These are phyloP conservation scores for Candida michaelii DNA, from an alignment of 805 yeast species.

Conservation along the genomic window DNA sequence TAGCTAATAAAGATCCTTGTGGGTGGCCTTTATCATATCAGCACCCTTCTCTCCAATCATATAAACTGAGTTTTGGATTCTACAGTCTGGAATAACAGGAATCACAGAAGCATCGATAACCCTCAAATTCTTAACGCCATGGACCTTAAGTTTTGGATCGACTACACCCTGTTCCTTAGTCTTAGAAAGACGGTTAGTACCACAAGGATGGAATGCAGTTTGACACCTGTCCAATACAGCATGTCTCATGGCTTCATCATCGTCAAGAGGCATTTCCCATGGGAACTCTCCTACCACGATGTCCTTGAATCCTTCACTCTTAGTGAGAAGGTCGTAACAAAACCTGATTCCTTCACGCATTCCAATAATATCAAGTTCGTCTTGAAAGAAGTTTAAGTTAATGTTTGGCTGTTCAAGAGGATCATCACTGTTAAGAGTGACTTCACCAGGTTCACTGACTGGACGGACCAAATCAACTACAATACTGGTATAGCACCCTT, in stretches of 20 bases:
- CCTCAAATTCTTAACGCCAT: conserved; percentile 26
- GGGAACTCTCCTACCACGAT: conserved; percentile 27
- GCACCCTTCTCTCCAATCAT: conserved; percentile 28
- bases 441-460: conserved; percentile 24
- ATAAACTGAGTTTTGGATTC: conserved; percentile 26
- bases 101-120: conserved; percentile 31
- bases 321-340: conserved; percentile 25
- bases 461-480: conserved; percentile 28
- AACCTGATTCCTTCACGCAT: conserved; percentile 29
- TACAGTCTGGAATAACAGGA: conserved; percentile 29
- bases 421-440: conserved; percentile 22
- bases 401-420: conserved; percentile 24
- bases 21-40: conserved; percentile 21
- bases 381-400: conserved; percentile 25
- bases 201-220: conserved; percentile 33
- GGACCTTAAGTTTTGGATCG: conserved; percentile 25
- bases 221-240: conserved; percentile 29
- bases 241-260: conserved; percentile 27
- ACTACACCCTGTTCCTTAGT: conserved; percentile 23
- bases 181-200: conserved; percentile 23
- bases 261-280: conserved; percentile 28
- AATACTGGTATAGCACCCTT: conserved; percentile 20
- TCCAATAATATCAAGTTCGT: conserved; percentile 30
- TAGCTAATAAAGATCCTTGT: conserved; percentile 10
- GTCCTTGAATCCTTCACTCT: conserved; percentile 29